These are phyloP conservation scores for Elongisporangium prolatum DNA, from an alignment of 352 stramenopile species.

Conservation along the genomic window DNA sequence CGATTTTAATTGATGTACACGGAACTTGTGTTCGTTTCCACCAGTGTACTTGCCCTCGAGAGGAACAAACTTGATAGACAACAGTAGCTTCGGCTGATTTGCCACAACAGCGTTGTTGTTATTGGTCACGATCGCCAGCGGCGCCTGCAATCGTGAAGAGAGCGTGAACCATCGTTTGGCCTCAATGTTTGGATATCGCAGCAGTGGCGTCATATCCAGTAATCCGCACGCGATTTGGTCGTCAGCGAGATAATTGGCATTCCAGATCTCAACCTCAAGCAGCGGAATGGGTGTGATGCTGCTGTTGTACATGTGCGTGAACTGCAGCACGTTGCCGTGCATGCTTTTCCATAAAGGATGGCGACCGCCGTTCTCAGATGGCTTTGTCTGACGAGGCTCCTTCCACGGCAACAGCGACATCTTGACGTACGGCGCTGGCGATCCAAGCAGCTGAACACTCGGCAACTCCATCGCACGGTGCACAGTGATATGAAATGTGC, in stretches of 20 bases:
- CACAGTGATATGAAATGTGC: slow-evolving; percentile 73
- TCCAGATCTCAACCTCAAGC: slow-evolving; percentile 84
- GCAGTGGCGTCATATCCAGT: slow-evolving; percentile 76
- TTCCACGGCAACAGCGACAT: slow-evolving; percentile 81
- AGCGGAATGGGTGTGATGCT: slow-evolving; percentile 81
- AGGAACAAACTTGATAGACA: slow-evolving; percentile 77
- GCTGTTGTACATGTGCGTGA: slow-evolving; percentile 89
- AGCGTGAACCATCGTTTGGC: slow-evolving; percentile 80
- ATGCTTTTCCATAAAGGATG: slow-evolving; percentile 68
- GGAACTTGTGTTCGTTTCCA: slow-evolving; percentile 80
- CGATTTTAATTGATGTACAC: slow-evolving; percentile 83
- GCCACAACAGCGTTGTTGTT: slow-evolving; percentile 11
- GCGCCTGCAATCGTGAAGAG: slow-evolving; percentile 42
- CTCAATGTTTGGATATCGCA: slow-evolving; percentile 68
- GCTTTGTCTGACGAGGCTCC: slow-evolving; percentile 76
- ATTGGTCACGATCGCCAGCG: slow-evolving; percentile 34
- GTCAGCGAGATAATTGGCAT: slow-evolving; percentile 77
- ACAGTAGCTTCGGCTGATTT: slow-evolving; percentile 55
- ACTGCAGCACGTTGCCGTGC: slow-evolving; percentile 79
- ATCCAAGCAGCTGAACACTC: slow-evolving; percentile 56
- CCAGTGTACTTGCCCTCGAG: slow-evolving; percentile 49
- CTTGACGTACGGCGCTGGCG: slow-evolving; percentile 65
- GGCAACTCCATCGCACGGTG: slow-evolving; percentile 70
- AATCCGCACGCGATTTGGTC: slow-evolving; percentile 76
- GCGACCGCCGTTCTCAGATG: slow-evolving; percentile 62